Base-by-base conservation (phyloP, 2,329 filamentous ascomycete genomes). In the Cryphonectria japonica region DNA sequence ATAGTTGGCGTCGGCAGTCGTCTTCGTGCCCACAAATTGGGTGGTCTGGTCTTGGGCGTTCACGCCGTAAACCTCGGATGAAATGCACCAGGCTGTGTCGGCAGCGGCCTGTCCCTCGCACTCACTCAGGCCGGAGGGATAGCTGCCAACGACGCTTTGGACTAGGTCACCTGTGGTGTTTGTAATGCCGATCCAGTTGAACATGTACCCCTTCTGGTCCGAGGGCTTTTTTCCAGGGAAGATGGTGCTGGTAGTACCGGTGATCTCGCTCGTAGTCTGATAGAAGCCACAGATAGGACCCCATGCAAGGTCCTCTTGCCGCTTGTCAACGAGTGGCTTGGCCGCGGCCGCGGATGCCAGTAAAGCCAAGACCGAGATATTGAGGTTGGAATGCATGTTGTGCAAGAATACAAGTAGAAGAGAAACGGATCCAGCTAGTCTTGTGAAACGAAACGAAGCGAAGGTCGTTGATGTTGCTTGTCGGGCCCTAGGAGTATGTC, bases 161-260 rank as follows among this genome's bases (percentile, higher is more conserved):
- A 78, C 73, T 39, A 78, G 68, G 68, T 78, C 76, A 6, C 76
- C 76, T 0, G 74, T 76, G 29, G 72, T 74, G 57, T 77, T 77
- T 57, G 73, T 74, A 39, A 78, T 74, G 26, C 76, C 76, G 37
- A 75, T 74, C 76, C 76, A 78, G 32, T 74, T 68, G 69, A 76
- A 78, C 13, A 78, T 71, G 29, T 71, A 74, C 16, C 76, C 76
- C 14, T 69, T 69, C 67, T 78, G 76, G 29, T 68, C 73, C 13
- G 73, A 60, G 13, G 76, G 76, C 72, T 75, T 76, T 32, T 73
- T 69, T 13, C 76, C 76, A 0, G 76, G 76, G 65, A 76, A 77
- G 22, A 76, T 75, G 26, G 76, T 78, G 37, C 75, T 77, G 1
- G 71, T 71, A 5, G 74, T 74, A 62, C 71, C 72, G 71, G 76